Evolutionary conservation across 2,329 filamentous ascomycete species (phyloP), one percentile per base, ranked within the genome.

Genomic region (Fusarium albidum): DNA sequence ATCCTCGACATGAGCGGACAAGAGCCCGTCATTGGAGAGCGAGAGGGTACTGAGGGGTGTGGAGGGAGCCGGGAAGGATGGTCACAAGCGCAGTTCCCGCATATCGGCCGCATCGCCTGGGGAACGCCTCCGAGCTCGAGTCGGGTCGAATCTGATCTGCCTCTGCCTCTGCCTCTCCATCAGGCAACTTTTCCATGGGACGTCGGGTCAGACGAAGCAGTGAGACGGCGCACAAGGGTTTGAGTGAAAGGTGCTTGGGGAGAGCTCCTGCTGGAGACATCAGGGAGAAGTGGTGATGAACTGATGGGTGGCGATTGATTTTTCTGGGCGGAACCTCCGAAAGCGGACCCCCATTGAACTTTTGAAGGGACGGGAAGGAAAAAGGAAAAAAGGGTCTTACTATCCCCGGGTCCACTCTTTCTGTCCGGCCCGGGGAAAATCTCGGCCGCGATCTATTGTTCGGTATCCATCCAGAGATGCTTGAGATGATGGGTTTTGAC

Each of bases 271-370:
- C 27, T 14, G 37, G 25, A 25, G 38, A n/a, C 15, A 13, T 41
- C 33, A 14, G 34, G 21, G 21, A 21, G 21, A 7, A 21, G 21
- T n/a, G 17, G 25, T 25, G 21, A 26, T 15, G 17, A 41, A n/a
- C 14, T 25, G 21, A 26, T 15, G 17, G 37, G 55, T 51, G 49
- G 55, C 42, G 55, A 42, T 47, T 29, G 46, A 41, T 47, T 28
- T 21, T 25, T 44, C 40, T 26, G 27, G 33, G 32, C 39, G 32
- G 17, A 9, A 28, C 9, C 43, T 37, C 58, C 57, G 58, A 61
- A 54, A 61, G 57, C 53, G 58, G 53, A 52, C 37, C 52, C n/a
- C 39, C 47, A 40, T 34, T n/a, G n/a, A n/a, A n/a, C 45, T 49
- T 41, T n/a, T n/a, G n/a, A n/a, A n/a, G n/a, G n/a, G n/a, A n/a